Base-by-base conservation (phyloP, 2,329 filamentous ascomycete species). In the Thelonectria olida region DNA sequence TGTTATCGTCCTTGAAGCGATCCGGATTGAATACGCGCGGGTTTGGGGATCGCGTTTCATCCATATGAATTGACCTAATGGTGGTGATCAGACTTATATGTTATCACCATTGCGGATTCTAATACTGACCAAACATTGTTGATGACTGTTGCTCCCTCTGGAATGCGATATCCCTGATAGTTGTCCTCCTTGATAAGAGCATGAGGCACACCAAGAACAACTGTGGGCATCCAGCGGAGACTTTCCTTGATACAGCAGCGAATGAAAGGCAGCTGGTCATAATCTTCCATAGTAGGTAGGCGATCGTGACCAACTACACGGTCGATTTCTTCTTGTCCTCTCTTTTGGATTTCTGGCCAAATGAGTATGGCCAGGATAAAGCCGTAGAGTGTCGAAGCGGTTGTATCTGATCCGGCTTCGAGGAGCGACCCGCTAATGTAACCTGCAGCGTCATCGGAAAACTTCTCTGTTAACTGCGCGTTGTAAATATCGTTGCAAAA, bases 41-140 rank as follows among this genome's bases (percentile, higher is more conserved):
- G 22, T 75, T 54, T 0, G 84, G 80, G 73, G 92, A 92, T 2
- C 86, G 86, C 34, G 88, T 85, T 2, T 87, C 85, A 68, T 93
- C 90, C 74, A 92, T 90, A 20, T 89, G 84, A 15, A 78, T 65
- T 20, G 67, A 73, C 72, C 58, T 61, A 22, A 5, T n/a, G 17
- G 31, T 9, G n/a, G 1, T n/a, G 22, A 28, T 19, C 5, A 17
- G 10, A 42, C 10, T 12, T 7, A 20, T 13, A 42, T n/a, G 9
- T 4, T 9, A 19, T 20, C 7, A 13, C 31, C 15, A 17, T 7
- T 0, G 10, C 10, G 12, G 4, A 15, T 6, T 41, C 4, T 22
- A 5, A n/a, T n/a, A 42, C 53, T 23, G 34, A 57, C 61, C 72
- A 76, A 5, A 71, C 59, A 1, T 67, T 65, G 3, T 61, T 64